Percentiles rank a stretch among this genome's conserved stretches.
Conservation (phyloP, 2,329 filamentous ascomycete species). For the Monilinia laxa region DNA sequence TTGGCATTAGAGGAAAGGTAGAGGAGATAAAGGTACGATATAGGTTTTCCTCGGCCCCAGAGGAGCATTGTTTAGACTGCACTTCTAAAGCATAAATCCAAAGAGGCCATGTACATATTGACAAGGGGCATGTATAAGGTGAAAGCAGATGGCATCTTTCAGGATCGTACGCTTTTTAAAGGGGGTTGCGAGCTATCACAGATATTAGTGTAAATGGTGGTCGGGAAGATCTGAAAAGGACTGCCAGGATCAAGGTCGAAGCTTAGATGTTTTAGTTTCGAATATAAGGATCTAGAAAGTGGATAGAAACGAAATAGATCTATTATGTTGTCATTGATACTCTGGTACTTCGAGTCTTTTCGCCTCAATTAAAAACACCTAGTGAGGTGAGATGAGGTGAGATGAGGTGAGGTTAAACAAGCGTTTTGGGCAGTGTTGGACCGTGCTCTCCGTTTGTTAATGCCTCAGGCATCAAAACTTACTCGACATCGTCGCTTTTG, state of each 20-base stretch:
- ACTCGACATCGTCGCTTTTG: constrained; percentile 16
- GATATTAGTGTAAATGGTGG: background rate
- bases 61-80: background rate
- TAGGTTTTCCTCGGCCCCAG: too few species aligned
- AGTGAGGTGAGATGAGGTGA: constrained; percentile 7
- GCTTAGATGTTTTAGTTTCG: too few species aligned
- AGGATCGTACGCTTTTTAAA: background rate
- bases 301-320: background rate
- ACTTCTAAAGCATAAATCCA: background rate
- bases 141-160: background rate
- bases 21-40: background rate
- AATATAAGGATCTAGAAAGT: too few species aligned
- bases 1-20: background rate
- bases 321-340: background rate
- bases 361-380: background rate
- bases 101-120: background rate
- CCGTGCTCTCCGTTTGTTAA: background rate
- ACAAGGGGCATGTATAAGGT: background rate
- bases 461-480: background rate
- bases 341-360: background rate
- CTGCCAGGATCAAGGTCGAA: background rate
- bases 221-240: background rate
- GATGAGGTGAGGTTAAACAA: background rate
- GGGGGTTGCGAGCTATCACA: too few species aligned
- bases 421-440: background rate